Evolutionary conservation across 2,329 filamentous ascomycete genomes (phyloP), one percentile per base, ranked within the genome.

Genomic region (Cladophialophora immunda): DNA sequence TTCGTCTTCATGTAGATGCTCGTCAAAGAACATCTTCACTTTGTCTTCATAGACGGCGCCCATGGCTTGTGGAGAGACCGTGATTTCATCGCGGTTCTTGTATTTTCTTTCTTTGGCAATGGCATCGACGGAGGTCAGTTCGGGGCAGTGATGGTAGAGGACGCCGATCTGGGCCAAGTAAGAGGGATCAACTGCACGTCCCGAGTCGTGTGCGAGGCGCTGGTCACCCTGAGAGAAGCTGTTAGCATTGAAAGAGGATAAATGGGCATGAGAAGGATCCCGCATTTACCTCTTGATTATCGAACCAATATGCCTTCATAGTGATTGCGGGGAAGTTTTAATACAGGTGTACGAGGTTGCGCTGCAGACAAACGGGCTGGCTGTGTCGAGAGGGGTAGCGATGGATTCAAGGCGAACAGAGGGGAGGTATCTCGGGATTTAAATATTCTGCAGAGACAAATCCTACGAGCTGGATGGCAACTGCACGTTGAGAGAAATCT

Each of bases 1-100:
- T 82, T 99, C 95, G 73, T 99, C 95, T 82, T 99, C 95, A 78
- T 99, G 95, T 74, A 99, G 80, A 79, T 99, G 95, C 84, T 99
- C 95, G 74, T 91, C 79, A 83, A 98, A 99, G 83, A 99, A 99
- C 72, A 81, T 88, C 82, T 93, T 94, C 70, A 99, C 93, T 80
- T 98, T 98, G 70, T 91, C 87, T 81, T 99, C 94, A 82, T 98
- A 99, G 53, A 89, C 81, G 45, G 87, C 91, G 64, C 93, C 93
- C 90, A 98, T 93, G 70, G 89, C 90, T 70, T 89, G 84, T 0
- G 94, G 94, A 7, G 92, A 96, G 25, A 99, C 92, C 67, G 87
- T 92, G 78, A 98, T 92, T 81, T 96, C 90, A 82, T 99, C 95
- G 65, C 94, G 91, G 84, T 98, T 97, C 83, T 91, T 94, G 86